Conservation (phyloP, 441 rosid genomes). For the Populus hybrid region DNA sequence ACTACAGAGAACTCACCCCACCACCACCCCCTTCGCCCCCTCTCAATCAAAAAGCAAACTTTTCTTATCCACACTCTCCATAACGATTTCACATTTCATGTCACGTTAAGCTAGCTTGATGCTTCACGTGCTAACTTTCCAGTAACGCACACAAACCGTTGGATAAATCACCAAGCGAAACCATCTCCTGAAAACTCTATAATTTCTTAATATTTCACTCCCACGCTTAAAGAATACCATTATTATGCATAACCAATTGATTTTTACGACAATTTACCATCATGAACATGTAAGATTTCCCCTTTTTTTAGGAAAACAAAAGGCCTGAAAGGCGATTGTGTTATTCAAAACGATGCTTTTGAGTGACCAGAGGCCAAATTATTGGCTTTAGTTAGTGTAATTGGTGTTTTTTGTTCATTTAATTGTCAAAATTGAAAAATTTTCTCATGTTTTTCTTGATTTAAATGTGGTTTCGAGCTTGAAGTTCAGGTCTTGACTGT, state of each 20-base stretch:
- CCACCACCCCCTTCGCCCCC: no score
- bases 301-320: no score
- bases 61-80: not conserved
- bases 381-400: constrained; percentile 16
- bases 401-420: constrained; percentile 19
- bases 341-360: not conserved
- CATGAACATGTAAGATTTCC: not conserved
- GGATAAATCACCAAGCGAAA: not conserved
- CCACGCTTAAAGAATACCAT: not conserved
- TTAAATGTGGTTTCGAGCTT: constrained; percentile 25
- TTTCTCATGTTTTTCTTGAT: constrained; percentile 26
- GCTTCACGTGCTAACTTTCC: not conserved
- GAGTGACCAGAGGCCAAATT: not conserved
- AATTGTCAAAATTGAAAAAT: constrained; percentile 9
- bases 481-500: constrained; percentile 23
- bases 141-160: not conserved
- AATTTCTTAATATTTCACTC: not conserved
- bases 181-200: not conserved
- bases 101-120: not conserved
- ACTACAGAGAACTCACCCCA: no score
- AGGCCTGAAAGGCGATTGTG: not conserved
- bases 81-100: not conserved
- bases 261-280: no score
- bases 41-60: no score
- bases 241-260: not conserved